Evolutionary conservation across 768 basidiomycete species (phyloP), one percentile per base, ranked within the genome.

Genomic region (Pleurotus giganteus): DNA sequence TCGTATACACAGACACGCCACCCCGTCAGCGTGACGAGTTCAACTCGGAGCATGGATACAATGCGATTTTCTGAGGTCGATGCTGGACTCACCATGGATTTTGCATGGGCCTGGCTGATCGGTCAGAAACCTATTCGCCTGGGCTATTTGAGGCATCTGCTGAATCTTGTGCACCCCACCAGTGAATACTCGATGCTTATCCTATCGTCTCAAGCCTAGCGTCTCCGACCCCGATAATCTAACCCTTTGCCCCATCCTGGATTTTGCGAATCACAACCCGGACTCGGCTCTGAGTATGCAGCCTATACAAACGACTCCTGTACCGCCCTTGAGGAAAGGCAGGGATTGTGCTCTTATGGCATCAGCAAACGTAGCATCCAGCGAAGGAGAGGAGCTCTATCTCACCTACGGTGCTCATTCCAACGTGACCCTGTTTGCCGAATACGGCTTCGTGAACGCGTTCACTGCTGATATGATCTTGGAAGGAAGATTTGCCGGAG

Each of bases 151-250:
- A 8, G 26, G 7, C 39, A n/a, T 55, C 23, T 31, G 26, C 37
- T 52, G 28, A 41, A 51, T 11, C 4, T 36, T 34, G 39, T 28
- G 19, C 29, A 23, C 31, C 24, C 4, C 32, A n/a, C 31, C 29
- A 94, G 93, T 97, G 55, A 98, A 98, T 67, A 98, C 95, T 4
- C 84, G 96, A 45, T 94, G 89, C 66, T 82, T 98, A 19, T 94
- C 83, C 67, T 82, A 84, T 65, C 85, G 80, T 57, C 68, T 86
- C 39, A 80, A 74, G 59, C 62, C 70, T 26, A 64, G 69, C 15
- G 74, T 69, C 46, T 75, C 78, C 9, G 76, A 86, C 61, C 76
- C 82, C 26, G 82, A 93, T 66, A 94, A 96, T 64, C 70, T 94
- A 56, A 91, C 94, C 0, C 76, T 98, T 55, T 91, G 90, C 57